phyloP scores from a whole-genome alignment of 2,329 filamentous ascomycete genomes.

The Cercospora sp. region DNA sequence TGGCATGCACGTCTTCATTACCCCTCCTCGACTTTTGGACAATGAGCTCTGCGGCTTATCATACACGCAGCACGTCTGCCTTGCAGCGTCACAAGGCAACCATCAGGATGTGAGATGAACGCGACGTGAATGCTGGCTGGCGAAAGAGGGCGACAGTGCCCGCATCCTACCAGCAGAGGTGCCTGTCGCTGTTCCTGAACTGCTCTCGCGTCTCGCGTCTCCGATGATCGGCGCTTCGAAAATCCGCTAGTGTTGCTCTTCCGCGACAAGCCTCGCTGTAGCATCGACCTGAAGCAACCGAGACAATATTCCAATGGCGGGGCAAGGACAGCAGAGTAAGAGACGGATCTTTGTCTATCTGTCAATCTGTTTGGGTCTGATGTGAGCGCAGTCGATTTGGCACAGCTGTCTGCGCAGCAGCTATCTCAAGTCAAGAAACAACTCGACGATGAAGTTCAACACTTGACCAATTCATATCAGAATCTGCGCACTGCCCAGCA shows the following conservation, averaged over 20 bases:
- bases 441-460: constrained; percentile 92
- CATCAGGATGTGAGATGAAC: neutral
- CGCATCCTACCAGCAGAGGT: neutral
- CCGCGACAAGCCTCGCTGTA: neutral
- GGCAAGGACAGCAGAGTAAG: constrained; percentile 34
- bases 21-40: neutral
- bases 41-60: neutral
- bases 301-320: constrained; percentile 7
- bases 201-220: neutral
- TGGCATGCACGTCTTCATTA: neutral
- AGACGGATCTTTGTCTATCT: neutral
- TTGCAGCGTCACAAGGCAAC: neutral
- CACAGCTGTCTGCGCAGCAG: constrained; percentile 77
- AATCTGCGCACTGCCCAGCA: constrained; percentile 86
- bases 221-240: constrained; percentile 9
- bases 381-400: constrained; percentile 61
- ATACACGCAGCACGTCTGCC: neutral
- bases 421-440: constrained; percentile 92
- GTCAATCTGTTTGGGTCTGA: constrained; percentile 15
- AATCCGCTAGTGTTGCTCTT: constrained; percentile 1
- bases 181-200: neutral
- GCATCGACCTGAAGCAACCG: neutral
- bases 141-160: neutral
- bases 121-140: neutral
- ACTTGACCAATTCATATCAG: constrained; percentile 84